Base-by-base conservation (phyloP, 2,329 filamentous ascomycete species). In the Epichloe gansuensis region DNA sequence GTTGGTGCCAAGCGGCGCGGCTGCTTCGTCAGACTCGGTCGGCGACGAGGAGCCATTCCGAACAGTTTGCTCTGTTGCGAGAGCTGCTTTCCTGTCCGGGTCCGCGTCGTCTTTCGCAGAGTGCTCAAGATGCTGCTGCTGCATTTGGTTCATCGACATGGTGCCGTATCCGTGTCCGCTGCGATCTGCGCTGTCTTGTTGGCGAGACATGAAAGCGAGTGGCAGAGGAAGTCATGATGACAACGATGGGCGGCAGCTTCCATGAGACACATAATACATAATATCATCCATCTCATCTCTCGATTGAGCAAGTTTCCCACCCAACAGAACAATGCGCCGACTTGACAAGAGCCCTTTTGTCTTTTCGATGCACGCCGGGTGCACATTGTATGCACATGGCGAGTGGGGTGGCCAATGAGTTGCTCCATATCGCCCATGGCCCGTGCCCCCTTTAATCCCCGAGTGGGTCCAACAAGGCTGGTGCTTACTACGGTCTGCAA, bases 1-100 rank as follows among this genome's bases (percentile, higher is more conserved):
- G 11, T 47, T 55, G 11, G 50, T 54, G 36, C 49, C 36, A 38
- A 56, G 9, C 13, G 53, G 53, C 12, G 49, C 31, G 9, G 41
- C 47, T 27, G 34, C 17, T 17, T 51, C 44, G 27, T 53, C 50
- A 4, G 36, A 2, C n/a, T 43, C 43, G 12, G n/a, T 6, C 27
- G 47, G 15, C 12, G 17, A 44, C 9, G 36, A 3, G 23, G 49
- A 38, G n/a, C 25, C 49, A 41, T 35, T n/a, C 7, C 5, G 12
- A 4, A 27, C 38, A 2, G 39, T 11, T 2, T 31, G 36, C 11
- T 53, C 44, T 11, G 44, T 17, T 21, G 42, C 50, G 3, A 40
- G 27, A 11, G 25, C 8, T 6, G 27, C 45, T 25, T 47, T 52
- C 2, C 46, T 17, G 27, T 45, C 34, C 6, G 31, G 1, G 17